Evolutionary conservation across 2,329 filamentous ascomycete species (phyloP).

Genomic region (Colletotrichum melonis): DNA sequence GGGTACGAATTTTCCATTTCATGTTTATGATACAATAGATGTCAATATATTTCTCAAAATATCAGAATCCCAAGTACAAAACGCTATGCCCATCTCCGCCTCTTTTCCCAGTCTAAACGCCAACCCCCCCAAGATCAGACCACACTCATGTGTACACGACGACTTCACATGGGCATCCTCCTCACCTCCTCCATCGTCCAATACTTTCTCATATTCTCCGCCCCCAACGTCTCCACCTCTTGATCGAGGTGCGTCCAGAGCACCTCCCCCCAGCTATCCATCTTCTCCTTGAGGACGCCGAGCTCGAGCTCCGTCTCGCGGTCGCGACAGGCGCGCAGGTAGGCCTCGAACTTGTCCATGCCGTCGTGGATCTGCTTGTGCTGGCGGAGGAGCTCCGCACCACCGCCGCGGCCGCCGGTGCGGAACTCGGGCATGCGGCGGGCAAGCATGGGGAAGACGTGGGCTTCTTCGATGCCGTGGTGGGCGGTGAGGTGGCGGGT

Average conservation of each 20-base stretch:
- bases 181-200: conserved; percentile 83
- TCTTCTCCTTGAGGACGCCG: conserved; percentile 71
- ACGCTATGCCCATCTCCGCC: not conserved
- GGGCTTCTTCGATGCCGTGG: conserved; percentile 84
- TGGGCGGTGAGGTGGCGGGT: conserved; percentile 77
- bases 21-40: conserved; percentile 20
- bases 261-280: conserved; percentile 83
- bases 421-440: conserved; percentile 83
- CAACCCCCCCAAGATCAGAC: not conserved
- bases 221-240: conserved; percentile 81
- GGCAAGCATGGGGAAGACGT: conserved; percentile 84
- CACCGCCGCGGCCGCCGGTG: conserved; percentile 56
- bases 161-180: conserved; percentile 72
- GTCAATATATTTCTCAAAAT: not conserved
- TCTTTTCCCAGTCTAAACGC: not conserved
- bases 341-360: conserved; percentile 74
- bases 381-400: conserved; percentile 71
- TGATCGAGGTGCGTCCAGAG: conserved; percentile 87
- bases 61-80: not conserved
- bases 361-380: conserved; percentile 84
- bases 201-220: conserved; percentile 88
- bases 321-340: conserved; percentile 69
- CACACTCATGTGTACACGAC: not conserved
- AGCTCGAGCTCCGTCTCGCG: conserved; percentile 72
- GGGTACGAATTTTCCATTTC: conserved; percentile 4